Evolutionary conservation across 2,329 filamentous ascomycete genomes (phyloP).

Genomic region (Setomelanomma holmii): DNA sequence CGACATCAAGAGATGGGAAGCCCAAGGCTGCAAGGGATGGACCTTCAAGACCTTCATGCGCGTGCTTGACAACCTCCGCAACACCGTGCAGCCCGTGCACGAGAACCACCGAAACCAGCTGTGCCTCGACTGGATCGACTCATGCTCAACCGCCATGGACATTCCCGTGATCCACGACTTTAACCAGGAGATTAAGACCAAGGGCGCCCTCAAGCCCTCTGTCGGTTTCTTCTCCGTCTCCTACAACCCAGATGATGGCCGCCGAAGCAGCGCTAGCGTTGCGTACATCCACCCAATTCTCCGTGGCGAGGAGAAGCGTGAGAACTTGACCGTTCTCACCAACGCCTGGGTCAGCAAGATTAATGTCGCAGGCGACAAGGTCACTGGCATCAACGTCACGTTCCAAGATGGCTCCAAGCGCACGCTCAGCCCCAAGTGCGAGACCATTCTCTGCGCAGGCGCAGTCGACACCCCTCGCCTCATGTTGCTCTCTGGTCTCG

Average conservation of each 20-base stretch:
- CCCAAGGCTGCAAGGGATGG: conserved; percentile 83
- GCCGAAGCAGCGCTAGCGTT: conserved; percentile 83
- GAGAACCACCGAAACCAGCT: conserved; percentile 86
- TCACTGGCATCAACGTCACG: conserved; percentile 75
- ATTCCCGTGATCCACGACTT: conserved; percentile 86
- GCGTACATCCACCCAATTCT: conserved; percentile 94
- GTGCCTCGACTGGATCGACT: conserved; percentile 86
- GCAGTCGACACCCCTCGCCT: conserved; percentile 81
- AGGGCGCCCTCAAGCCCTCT: conserved; percentile 74
- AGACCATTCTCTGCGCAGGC: conserved; percentile 81
- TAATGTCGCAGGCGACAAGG: conserved; percentile 72
- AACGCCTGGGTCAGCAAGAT: conserved; percentile 87
- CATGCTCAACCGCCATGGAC: conserved; percentile 78
- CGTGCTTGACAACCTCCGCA: conserved; percentile 81
- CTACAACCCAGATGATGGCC: conserved; percentile 88
- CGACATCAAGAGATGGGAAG: conserved; percentile 84
- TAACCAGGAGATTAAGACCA: conserved; percentile 80
- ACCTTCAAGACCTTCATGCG: conserved; percentile 84
- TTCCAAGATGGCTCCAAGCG: conserved; percentile 66
- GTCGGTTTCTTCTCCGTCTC: conserved; percentile 91
- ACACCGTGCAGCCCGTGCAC: conserved; percentile 90
- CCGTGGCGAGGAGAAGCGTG: conserved; percentile 78
- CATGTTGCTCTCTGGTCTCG: conserved; percentile 61
- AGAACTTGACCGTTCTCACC: conserved; percentile 85
- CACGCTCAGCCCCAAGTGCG: conserved; percentile 67